phyloP scores from a whole-genome alignment of 768 basidiomycete genomes.

The Xanthoconium purpureum region DNA sequence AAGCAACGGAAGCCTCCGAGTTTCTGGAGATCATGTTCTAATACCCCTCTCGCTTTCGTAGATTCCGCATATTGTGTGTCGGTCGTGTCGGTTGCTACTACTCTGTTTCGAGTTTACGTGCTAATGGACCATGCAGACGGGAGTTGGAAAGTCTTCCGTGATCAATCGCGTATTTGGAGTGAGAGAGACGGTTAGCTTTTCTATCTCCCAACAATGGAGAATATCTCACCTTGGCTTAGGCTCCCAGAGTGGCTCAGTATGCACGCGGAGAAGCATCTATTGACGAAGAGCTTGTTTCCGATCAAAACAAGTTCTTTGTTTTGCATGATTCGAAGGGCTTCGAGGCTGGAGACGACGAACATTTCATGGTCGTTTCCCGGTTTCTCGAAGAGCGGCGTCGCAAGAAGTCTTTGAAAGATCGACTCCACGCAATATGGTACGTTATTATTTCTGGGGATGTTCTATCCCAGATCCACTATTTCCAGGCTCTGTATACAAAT shows the following conservation, averaged over 20 bases:
- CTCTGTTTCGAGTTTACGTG: too few species aligned
- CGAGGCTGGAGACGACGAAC: background rate
- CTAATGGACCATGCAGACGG: background rate
- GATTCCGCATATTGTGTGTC: too few species aligned
- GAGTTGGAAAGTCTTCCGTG: background rate
- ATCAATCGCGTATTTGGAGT: background rate
- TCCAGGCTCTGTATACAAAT: slow-evolving; percentile 8
- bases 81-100: too few species aligned
- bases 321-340: slow-evolving; percentile 7
- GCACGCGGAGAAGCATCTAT: slow-evolving; percentile 2
- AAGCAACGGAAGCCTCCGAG: too few species aligned
- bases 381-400: background rate
- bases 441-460: background rate
- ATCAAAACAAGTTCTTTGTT: slow-evolving; percentile 5
- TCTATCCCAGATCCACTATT: background rate
- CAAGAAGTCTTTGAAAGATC: background rate
- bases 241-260: background rate
- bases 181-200: background rate
- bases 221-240: background rate
- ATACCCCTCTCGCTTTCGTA: too few species aligned
- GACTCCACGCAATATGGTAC: slow-evolving; percentile 4
- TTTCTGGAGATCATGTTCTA: too few species aligned
- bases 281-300: slow-evolving; percentile 6
- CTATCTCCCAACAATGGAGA: too few species aligned
- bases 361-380: background rate